Conservation (phyloP, 371 early-diverging fungal species). For the Basidiobolus heterosporus region DNA sequence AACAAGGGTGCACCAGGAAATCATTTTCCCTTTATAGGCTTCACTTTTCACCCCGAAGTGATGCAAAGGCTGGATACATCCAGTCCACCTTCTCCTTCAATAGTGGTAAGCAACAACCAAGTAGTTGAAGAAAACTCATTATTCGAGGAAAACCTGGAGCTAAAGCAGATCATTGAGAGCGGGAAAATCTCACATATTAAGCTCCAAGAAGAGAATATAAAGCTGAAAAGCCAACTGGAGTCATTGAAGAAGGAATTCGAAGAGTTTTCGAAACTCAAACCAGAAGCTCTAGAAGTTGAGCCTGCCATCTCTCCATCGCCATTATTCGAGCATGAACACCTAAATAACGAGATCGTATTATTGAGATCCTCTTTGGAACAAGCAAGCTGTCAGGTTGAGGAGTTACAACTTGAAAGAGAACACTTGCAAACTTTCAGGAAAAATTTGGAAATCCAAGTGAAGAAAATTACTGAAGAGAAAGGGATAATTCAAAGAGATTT, state of each 20-base stretch:
- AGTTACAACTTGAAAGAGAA: too few species aligned
- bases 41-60: constrained; percentile 31
- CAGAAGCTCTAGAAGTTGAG: too few species aligned
- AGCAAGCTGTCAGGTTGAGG: too few species aligned
- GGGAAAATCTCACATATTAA: constrained; percentile 11
- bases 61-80: constrained; percentile 1
- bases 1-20: constrained; percentile 43
- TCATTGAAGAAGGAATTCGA: constrained; percentile 7
- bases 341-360: too few species aligned
- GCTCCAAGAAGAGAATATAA: constrained; percentile 15
- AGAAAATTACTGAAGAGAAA: too few species aligned
- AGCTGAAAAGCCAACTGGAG: constrained; percentile 12
- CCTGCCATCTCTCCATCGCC: too few species aligned
- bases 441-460: too few species aligned
- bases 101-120: not conserved
- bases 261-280: too few species aligned
- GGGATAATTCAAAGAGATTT: too few species aligned
- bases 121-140: not conserved
- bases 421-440: too few species aligned
- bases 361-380: too few species aligned
- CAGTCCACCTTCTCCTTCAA: not conserved
- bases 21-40: constrained; percentile 74
- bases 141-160: not conserved
- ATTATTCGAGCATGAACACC: too few species aligned
- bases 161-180: constrained; percentile 15